phyloP scores from a whole-genome alignment of 1,284 basidiomycete genomes.

The Cutaneotrichosporon cavernicola region DNA sequence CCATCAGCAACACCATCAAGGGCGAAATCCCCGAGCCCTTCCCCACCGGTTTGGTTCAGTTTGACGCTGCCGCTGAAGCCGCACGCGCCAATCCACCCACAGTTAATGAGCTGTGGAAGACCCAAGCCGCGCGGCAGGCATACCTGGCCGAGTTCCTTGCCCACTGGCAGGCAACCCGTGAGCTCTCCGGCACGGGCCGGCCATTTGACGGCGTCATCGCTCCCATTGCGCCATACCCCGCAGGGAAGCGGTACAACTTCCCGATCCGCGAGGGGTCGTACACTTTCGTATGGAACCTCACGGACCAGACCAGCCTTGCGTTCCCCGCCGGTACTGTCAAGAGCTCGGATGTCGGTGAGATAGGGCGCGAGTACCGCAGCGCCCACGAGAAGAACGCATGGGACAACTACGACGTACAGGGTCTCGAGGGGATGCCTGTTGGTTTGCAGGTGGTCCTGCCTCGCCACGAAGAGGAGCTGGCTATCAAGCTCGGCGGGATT shows the following conservation, averaged over 20 bases:
- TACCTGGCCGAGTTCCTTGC: conserved; percentile 19
- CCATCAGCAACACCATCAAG: conserved; percentile 3
- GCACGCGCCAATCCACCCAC: conserved; percentile 11
- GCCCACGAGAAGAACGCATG: conserved; percentile 56
- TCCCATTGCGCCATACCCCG: conserved; percentile 17
- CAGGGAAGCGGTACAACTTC: conserved; percentile 17
- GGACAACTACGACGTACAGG: conserved; percentile 58
- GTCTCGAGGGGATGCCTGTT: conserved; percentile 62
- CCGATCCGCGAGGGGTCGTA: conserved; percentile 16
- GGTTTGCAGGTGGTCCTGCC: conserved; percentile 65
- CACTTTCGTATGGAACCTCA: conserved; percentile 25
- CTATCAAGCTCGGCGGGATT: conserved; percentile 14
- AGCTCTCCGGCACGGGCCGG: conserved; percentile 16
- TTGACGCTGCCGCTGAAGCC: conserved; percentile 9
- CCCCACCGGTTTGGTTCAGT: conserved; percentile 12
- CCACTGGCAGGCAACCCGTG: conserved; percentile 13
- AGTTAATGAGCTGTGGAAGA: conserved; percentile 22
- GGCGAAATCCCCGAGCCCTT: conserved; percentile 23
- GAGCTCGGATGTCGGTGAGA: conserved; percentile 26
- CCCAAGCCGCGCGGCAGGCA: conserved; percentile 15
- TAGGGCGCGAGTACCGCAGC: conserved; percentile 38
- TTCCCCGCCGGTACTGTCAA: conserved; percentile 64
- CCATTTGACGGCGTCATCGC: conserved; percentile 26
- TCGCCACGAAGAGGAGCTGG: conserved; percentile 50
- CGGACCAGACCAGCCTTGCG: conserved; percentile 62